A percentile compares a stretch with the other conserved stretches of the same genome.
phyloP scores from a whole-genome alignment of 495 filamentous ascomycete species.

The Penicillium pancosmium region DNA sequence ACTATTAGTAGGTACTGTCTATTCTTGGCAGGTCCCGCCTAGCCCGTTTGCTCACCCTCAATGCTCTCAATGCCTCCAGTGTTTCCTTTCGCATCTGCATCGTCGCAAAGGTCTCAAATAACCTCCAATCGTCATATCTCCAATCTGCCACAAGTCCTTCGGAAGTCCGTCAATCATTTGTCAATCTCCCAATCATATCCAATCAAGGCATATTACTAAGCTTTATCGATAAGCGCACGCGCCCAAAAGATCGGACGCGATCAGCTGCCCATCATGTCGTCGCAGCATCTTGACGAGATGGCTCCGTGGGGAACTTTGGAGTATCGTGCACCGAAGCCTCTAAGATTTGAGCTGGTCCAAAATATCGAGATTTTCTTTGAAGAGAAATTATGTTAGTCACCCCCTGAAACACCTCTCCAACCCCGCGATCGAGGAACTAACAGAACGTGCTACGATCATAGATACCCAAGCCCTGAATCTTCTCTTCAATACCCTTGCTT shows the following conservation, averaged over 20 bases:
- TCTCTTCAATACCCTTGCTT: slow-evolving; percentile 63
- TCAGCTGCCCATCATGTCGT: slow-evolving; percentile 7
- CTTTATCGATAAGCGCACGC: slow-evolving; percentile 36
- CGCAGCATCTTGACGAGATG: slow-evolving; percentile 21
- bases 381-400: slow-evolving; percentile 66
- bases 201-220: slow-evolving; percentile 8
- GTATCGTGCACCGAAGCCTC: slow-evolving; percentile 54
- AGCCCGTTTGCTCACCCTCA: background rate
- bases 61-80: too few relatives aligned
- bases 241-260: slow-evolving; percentile 16
- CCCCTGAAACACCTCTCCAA: background rate
- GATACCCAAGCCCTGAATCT: slow-evolving; percentile 71
- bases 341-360: slow-evolving; percentile 64
- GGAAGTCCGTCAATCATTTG: too few relatives aligned
- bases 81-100: too few relatives aligned
- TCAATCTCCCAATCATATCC: background rate
- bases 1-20: background rate
- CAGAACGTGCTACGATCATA: slow-evolving; percentile 33
- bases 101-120: background rate
- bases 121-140: background rate
- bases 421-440: slow-evolving; percentile 10
- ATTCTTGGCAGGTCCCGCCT: background rate
- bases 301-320: slow-evolving; percentile 20
- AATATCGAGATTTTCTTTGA: slow-evolving; percentile 75
- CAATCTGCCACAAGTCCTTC: too few relatives aligned